A percentile compares a stretch with the other conserved stretches of the same genome.
phyloP scores from a whole-genome alignment of 257 asterid species.

The Scutellaria minor region DNA sequence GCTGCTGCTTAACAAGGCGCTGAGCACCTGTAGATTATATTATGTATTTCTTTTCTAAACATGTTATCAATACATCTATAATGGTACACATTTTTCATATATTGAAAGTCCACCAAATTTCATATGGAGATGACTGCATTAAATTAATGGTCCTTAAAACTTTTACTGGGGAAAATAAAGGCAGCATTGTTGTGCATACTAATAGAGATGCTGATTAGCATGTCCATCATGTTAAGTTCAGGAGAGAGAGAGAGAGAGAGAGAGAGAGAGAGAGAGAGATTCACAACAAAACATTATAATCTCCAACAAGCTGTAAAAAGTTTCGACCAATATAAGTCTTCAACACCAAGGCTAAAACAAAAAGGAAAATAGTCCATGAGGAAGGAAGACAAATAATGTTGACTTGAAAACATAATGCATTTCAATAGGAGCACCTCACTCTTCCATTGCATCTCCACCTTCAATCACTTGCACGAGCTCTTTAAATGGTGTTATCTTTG shows the following conservation, averaged over 20 bases:
- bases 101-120: slow-evolving; percentile 2
- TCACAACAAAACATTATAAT: slow-evolving; percentile 22
- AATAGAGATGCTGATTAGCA: neutral
- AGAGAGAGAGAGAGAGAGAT: neutral
- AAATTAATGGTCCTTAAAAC: neutral
- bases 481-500: slow-evolving; percentile 80
- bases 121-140: neutral
- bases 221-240: slow-evolving; percentile 16
- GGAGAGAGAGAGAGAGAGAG: neutral
- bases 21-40: neutral
- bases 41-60: neutral
- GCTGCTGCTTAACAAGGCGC: slow-evolving; percentile 5
- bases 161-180: slow-evolving; percentile 9
- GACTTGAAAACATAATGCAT: slow-evolving; percentile 15
- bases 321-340: slow-evolving; percentile 14
- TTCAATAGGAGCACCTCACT: slow-evolving; percentile 42
- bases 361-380: slow-evolving; percentile 33
- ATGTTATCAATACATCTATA: neutral
- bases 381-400: slow-evolving; percentile 30
- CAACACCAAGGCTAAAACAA: neutral
- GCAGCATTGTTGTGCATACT: neutral
- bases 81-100: neutral
- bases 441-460: slow-evolving; percentile 93
- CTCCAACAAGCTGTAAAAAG: slow-evolving; percentile 27
- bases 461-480: slow-evolving; percentile 75